phyloP scores from a whole-genome alignment of 352 stramenopile species.

The Hyaloperonospora brassicae region DNA sequence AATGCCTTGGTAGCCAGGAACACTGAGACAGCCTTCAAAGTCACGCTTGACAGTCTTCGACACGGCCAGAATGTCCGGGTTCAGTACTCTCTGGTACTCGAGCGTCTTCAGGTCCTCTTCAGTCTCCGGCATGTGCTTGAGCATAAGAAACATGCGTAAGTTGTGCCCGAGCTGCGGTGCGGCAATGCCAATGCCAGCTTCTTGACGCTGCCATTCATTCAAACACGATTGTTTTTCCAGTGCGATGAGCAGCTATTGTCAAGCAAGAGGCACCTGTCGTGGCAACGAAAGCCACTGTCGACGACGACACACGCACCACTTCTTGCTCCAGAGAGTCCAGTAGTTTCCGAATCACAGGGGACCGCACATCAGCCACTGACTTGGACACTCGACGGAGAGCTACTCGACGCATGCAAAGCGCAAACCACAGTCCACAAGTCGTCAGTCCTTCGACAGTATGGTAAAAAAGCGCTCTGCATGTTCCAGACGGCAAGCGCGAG shows the following conservation, averaged over 20 bases:
- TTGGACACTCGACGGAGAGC: conserved; percentile 68
- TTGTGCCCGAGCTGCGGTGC: conserved; percentile 71
- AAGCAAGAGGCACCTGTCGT: no score
- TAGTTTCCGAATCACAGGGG: conserved; percentile 39
- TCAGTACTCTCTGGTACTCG: conserved; percentile 72
- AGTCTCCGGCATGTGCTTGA: conserved; percentile 52
- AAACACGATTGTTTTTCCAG: neutral
- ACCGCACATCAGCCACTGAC: conserved; percentile 45
- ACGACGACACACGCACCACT: conserved; percentile 31
- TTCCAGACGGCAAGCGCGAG: neutral
- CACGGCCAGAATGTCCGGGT: conserved; percentile 56
- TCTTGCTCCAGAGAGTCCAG: conserved; percentile 57
- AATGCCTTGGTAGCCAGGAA: conserved; percentile 73
- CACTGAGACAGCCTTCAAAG: conserved; percentile 81
- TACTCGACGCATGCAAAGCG: conserved; percentile 5
- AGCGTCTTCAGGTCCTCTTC: conserved; percentile 46
- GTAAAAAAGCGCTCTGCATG: neutral
- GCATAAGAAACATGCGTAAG: conserved; percentile 76
- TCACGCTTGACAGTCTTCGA: conserved; percentile 52
- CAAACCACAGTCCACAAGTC: conserved; percentile 3
- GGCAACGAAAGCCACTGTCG: no score
- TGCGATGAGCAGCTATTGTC: conserved; percentile 1
- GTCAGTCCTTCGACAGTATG: conserved; percentile 7
- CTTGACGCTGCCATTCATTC: conserved; percentile 34
- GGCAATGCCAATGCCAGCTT: conserved; percentile 68